Conservation (phyloP, 1,139 yeast genomes). For the Entelexis paramagnoliae region DNA sequence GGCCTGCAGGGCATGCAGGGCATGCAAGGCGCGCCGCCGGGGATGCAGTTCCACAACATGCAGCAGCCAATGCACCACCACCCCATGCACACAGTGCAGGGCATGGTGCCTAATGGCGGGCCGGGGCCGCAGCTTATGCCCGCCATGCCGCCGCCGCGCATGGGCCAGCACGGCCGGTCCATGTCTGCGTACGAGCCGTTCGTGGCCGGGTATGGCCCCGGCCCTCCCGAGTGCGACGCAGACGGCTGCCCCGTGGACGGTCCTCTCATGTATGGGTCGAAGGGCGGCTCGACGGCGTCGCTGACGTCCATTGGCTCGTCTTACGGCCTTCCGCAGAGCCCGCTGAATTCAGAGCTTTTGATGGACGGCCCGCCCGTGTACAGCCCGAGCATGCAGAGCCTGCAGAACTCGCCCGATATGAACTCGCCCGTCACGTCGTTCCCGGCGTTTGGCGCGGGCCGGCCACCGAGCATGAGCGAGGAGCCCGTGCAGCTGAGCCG, state of each 20-base stretch:
- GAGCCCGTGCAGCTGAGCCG: slow-evolving; percentile 9
- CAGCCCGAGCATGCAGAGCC: slow-evolving; percentile 9
- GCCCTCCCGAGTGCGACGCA: not conserved
- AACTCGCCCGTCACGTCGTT: slow-evolving; percentile 2
- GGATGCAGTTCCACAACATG: slow-evolving; percentile 9
- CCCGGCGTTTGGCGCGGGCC: not conserved
- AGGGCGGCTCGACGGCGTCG: slow-evolving; percentile 10
- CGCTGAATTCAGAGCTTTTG: not conserved
- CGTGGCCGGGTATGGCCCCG: not conserved
- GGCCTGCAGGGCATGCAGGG: not conserved
- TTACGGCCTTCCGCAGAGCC: slow-evolving; percentile 10
- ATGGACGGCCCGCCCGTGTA: slow-evolving; percentile 5
- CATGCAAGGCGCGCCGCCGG: slow-evolving; percentile 8
- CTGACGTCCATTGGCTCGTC: slow-evolving; percentile 12
- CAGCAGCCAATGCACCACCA: not conserved
- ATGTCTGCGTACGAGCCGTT: slow-evolving; percentile 1
- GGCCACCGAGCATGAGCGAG: not conserved
- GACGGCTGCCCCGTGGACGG: not conserved
- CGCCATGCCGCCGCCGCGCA: not conserved
- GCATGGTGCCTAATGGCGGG: not conserved
- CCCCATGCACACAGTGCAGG: slow-evolving; percentile 1
- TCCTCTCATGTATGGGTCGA: not conserved
- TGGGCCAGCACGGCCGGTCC: slow-evolving; percentile 2
- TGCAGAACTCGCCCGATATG: slow-evolving; percentile 15
- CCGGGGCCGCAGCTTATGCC: slow-evolving; percentile 2